Evolutionary conservation across 768 basidiomycete genomes (phyloP), one percentile per base, ranked within the genome.

Genomic region (Suillus tomentosus): DNA sequence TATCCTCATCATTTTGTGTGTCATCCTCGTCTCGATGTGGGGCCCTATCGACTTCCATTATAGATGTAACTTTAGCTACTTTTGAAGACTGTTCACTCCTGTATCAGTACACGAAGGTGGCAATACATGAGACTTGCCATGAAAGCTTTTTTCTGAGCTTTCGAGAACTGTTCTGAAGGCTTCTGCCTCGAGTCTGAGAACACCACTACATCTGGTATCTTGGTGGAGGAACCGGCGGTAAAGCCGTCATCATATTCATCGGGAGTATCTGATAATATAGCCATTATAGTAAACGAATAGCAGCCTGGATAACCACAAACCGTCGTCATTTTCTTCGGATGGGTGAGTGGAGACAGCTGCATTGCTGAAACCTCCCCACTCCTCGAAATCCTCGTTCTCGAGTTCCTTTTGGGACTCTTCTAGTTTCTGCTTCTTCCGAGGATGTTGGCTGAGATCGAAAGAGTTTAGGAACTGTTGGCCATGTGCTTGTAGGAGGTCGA

Each of bases 51-150:
- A 79, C 71, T 31, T 60, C 59, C 17, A 63, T 47, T 13, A 48
- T n/a, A 19, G 62, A 59, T 6, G 80, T 81, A 36, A 93, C 64
- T 69, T 86, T 88, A 22, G 84, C 81, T 27, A 92, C 84, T 77
- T 89, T 94, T 27, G 93, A 92, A 3, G 92, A 95, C 92, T 93
- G 64, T 55, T 57, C 56, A 61, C 11, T 13, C 57, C 5, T 19
- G 17, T 42, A 58, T 58, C 40, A 58, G 57, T 27, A 31, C 24
- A 31, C 39, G 27, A 58, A 42, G 45, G 48, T 43, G 34, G 36
- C 8, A 60, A 45, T 31, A 22, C 19, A 17, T 60, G 55, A 42
- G n/a, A 71, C 79, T 62, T 70, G 92, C 92, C 92, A 94, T 93
- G 72, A 94, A 94, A 0, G 87, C 81, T 71, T 84, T 91, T 74